Evolutionary conservation across 257 asterid genomes (phyloP), one percentile per base, ranked within the genome.

Genomic region (Fraxinus excelsior): DNA sequence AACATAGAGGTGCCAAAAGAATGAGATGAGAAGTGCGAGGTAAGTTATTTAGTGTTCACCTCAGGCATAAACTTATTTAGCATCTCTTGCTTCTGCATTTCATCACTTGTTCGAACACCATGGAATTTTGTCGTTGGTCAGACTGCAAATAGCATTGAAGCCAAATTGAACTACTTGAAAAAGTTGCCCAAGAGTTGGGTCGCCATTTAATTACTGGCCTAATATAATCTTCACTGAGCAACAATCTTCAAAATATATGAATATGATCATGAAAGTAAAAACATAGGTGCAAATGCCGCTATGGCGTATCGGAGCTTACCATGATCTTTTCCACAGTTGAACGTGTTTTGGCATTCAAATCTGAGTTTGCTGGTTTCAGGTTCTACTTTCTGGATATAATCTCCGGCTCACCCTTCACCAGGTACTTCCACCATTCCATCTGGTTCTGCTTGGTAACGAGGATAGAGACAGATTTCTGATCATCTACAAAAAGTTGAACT

Each of bases 351-450:
- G 96, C 95, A 70, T 94, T 97, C 83, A 94, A 80, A 80, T 92
- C 97, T 38, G 93, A 77, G 76, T 40, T 83, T 91, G 82, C 96
- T 94, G 74, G 35, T 85, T 84, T 91, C 98, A 21, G 97, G 98
- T 85, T 91, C 97, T 42, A 85, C 93, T 81, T 91, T 90, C 83
- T 92, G 95, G 9, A 94, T 92, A 84, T 94, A 35, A 94, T 72
- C 80, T 89, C 96, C 3, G 96, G 98, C 67, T 88, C 97, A 80
- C 97, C 98, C 86, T 94, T 90, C 80, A 91, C 93, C 82, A 90
- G 44, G 81, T 80, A 91, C 80, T 92, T 92, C 97, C 98, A 94
- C 97, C 98, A 91, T 56, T 92, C 94, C 97, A 94, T 92, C 82
- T 94, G 96, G 79, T 94, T 86, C 34, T 87, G 92, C 74, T 93